phyloP scores from a whole-genome alignment of 2,329 filamentous ascomycete species.

The Thermomyces lanuginosus region DNA sequence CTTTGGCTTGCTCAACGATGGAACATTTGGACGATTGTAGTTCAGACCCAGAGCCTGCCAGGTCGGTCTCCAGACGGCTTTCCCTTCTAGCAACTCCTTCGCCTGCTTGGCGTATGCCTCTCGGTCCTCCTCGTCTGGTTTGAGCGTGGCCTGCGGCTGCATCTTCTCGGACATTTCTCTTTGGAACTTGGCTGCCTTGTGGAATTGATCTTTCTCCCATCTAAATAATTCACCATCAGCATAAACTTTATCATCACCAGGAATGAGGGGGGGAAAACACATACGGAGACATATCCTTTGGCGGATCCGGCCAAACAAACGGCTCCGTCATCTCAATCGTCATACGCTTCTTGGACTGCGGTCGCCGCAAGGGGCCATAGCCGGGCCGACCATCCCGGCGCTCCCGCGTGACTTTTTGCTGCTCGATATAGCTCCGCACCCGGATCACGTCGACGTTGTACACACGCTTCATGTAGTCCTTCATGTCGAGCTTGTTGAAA shows the following conservation, averaged over 20 bases:
- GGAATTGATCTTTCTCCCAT: slow-evolving; percentile 47
- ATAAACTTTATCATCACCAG: slow-evolving; percentile 3
- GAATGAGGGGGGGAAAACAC: slow-evolving; percentile 14
- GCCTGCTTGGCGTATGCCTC: slow-evolving; percentile 43
- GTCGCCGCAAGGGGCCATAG: slow-evolving; percentile 49
- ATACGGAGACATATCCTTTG: slow-evolving; percentile 43
- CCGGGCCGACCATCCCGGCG: slow-evolving; percentile 20
- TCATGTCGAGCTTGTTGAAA: slow-evolving; percentile 91
- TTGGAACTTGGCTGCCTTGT: slow-evolving; percentile 35
- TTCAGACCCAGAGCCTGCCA: slow-evolving; percentile 29
- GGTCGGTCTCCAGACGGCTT: slow-evolving; percentile 43
- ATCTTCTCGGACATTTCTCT: slow-evolving; percentile 24
- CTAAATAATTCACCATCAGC: slow-evolving; percentile 18
- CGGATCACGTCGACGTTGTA: slow-evolving; percentile 59
- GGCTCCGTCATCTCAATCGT: slow-evolving; percentile 74
- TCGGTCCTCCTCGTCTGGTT: slow-evolving; percentile 27
- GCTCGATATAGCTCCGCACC: slow-evolving; percentile 67
- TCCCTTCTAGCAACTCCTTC: slow-evolving; percentile 43
- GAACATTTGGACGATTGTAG: slow-evolving; percentile 17
- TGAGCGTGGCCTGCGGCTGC: slow-evolving; percentile 21
- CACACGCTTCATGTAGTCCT: slow-evolving; percentile 79
- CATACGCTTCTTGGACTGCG: slow-evolving; percentile 73
- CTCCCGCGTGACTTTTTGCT: slow-evolving; percentile 42
- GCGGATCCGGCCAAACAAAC: slow-evolving; percentile 70
- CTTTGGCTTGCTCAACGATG: too few relatives aligned